Conservation (phyloP, 1,284 basidiomycete genomes). For the Moniliophthora roreri region DNA sequence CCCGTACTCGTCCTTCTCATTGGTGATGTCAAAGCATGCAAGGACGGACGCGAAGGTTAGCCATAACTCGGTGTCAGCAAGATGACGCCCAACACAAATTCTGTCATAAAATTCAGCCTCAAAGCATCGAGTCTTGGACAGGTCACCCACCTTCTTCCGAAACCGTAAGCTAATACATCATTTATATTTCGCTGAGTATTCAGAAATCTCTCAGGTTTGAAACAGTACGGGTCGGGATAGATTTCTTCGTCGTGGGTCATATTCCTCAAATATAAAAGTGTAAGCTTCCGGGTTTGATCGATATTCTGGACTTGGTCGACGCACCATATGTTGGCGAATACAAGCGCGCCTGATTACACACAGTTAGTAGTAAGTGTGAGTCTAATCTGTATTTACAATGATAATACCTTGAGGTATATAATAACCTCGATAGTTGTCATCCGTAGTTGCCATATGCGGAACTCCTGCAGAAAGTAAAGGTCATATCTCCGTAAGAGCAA, state of each 20-base stretch:
- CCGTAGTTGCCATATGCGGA: too few species aligned
- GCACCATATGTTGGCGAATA: too few species aligned
- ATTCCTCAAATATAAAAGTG: conserved; percentile 20
- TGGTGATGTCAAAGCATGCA: conserved; percentile 19
- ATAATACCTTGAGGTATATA: too few species aligned
- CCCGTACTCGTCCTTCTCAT: conserved; percentile 16
- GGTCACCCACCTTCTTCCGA: conserved; percentile 26
- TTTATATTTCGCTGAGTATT: conserved; percentile 24
- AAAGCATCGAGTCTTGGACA: background rate
- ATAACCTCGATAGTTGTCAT: too few species aligned
- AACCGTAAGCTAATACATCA: conserved; percentile 31
- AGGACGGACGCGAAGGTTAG: conserved; percentile 21
- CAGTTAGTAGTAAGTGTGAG: too few species aligned
- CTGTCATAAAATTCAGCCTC: background rate
- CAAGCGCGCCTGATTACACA: too few species aligned
- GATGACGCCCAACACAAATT: conserved; percentile 21
- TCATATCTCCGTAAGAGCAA: background rate
- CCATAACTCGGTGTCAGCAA: conserved; percentile 22
- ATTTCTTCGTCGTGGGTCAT: conserved; percentile 37
- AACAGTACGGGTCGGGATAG: conserved; percentile 37
- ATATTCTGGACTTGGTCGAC: too few species aligned
- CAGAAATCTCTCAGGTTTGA: conserved; percentile 35
- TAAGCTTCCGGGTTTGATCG: too few species aligned
- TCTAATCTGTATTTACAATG: too few species aligned
- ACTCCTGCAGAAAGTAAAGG: too few species aligned